These are phyloP conservation scores for Euryodendron excelsum DNA, from an alignment of 148 eudicot species.

Conservation along the genomic window DNA sequence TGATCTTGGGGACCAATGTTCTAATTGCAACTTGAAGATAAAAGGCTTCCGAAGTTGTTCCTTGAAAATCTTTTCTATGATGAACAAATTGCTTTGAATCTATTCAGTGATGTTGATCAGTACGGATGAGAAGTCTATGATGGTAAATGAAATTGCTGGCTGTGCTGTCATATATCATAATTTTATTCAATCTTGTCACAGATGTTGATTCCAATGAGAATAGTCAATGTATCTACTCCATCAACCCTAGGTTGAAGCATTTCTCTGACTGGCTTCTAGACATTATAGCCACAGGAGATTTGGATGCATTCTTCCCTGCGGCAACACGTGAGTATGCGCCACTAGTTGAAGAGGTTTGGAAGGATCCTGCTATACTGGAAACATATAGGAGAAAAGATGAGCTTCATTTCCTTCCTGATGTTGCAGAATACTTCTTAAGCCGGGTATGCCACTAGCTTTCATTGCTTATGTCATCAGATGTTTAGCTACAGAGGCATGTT, in stretches of 20 bases:
- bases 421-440: slow-evolving; percentile 90
- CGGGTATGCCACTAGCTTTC: slow-evolving; percentile 51
- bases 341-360: slow-evolving; percentile 96
- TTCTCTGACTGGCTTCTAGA: slow-evolving; percentile 97
- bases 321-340: slow-evolving; percentile 98
- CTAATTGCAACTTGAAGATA: not conserved
- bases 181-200: slow-evolving; percentile 22
- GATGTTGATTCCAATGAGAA: slow-evolving; percentile 45
- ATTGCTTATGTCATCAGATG: not conserved
- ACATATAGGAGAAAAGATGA: slow-evolving; percentile 80
- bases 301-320: slow-evolving; percentile 97
- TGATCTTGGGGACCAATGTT: not conserved
- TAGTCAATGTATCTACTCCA: slow-evolving; percentile 56
- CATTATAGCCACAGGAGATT: slow-evolving; percentile 94
- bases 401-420: slow-evolving; percentile 94
- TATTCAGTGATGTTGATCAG: not conserved
- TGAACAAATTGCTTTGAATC: not conserved
- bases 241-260: slow-evolving; percentile 87
- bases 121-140: not conserved
- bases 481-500: not conserved
- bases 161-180: not conserved
- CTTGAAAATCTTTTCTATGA: not conserved
- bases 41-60: not conserved
- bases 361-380: slow-evolving; percentile 91
- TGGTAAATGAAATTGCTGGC: not conserved